Evolutionary conservation across 2,329 filamentous ascomycete genomes (phyloP).

Genomic region (Byssochlamys sp.): DNA sequence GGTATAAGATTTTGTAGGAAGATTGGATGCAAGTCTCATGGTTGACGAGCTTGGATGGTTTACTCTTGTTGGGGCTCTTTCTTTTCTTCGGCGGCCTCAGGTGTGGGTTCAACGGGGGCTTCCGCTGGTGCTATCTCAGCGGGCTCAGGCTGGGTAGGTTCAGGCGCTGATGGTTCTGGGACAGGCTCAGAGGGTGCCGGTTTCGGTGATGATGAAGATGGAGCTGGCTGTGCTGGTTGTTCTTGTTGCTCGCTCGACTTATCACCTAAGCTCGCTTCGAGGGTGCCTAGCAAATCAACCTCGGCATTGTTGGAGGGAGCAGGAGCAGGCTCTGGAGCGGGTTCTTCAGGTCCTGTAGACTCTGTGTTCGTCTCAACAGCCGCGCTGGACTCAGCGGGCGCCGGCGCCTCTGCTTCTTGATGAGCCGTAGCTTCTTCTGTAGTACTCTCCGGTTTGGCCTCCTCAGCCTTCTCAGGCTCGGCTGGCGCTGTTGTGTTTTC

Average conservation of each 20-base stretch:
- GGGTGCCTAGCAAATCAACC: constrained; percentile 38
- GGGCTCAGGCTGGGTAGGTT: not conserved
- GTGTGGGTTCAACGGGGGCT: not conserved
- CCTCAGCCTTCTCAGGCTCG: constrained; percentile 2
- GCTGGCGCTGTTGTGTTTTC: constrained; percentile 1
- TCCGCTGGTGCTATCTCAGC: not conserved
- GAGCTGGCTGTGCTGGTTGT: constrained; percentile 3
- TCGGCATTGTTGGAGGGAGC: constrained; percentile 24
- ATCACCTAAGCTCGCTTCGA: constrained; percentile 35
- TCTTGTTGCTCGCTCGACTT: constrained; percentile 3
- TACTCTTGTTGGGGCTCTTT: not conserved
- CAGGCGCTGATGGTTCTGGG: not conserved
- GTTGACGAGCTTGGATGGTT: not conserved
- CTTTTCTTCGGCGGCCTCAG: not conserved
- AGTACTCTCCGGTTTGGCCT: not conserved
- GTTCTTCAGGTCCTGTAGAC: constrained; percentile 9
- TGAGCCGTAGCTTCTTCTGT: not conserved
- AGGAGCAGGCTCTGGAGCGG: constrained; percentile 1
- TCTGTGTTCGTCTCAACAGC: not conserved
- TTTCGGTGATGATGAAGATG: not conserved
- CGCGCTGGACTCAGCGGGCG: not conserved
- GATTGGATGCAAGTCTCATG: not conserved
- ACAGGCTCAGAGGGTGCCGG: not conserved
- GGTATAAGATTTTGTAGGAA: not conserved
- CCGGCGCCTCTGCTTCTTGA: not conserved